Evolutionary conservation across 208 protist genomes (phyloP), one percentile per base, ranked within the genome.

Genomic region (Trypanosoma grayi): DNA sequence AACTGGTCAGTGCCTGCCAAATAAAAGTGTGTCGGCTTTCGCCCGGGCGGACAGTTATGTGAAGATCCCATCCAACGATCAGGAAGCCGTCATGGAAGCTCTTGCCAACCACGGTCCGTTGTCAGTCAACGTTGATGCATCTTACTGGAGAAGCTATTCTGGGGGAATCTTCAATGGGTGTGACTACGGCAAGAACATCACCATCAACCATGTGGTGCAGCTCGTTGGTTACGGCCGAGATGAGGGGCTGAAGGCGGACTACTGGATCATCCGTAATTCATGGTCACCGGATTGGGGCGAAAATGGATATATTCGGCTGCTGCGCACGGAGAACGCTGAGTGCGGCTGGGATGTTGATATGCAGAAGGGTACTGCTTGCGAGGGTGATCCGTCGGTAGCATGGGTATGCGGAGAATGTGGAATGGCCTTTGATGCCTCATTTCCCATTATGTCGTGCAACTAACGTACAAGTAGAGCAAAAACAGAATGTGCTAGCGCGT

Each of bases 181-280:
- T 68, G 62, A 75, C 28, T 87, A 81, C 57, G 56, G 75, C 25
- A 30, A 73, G 22, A 85, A 85, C 62, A 83, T 80, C 48, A 85
- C 70, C 4, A 53, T 90, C 6, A 87, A 96, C 60, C 92, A 96
- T 62, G 92, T 75, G 16, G 90, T 97, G 28, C 73, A 88, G 33
- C 69, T 94, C 9, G 80, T 94, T 6, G 90, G 90, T 18, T 95
- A 93, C 55, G 83, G 90, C 11, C 69, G 77, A 20, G 78, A 88
- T 24, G 28, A 75, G 18, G 53, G 65, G 36, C 34, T 51, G 16
- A 45, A 60, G 0, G 72, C 55, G 48, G 72, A 86, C 59, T 95
- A 96, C 76, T 97, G 88, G 85, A 85, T 96, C 22, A 76, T 97
- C 31, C 87, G 87, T 47, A 97, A 97, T 66, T 91, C 81, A 9